Percentiles rank a stretch among this genome's conserved stretches.
These are phyloP conservation scores for Calonectria pauciramosa DNA, from an alignment of 2,329 filamentous ascomycete species.

Conservation along the genomic window DNA sequence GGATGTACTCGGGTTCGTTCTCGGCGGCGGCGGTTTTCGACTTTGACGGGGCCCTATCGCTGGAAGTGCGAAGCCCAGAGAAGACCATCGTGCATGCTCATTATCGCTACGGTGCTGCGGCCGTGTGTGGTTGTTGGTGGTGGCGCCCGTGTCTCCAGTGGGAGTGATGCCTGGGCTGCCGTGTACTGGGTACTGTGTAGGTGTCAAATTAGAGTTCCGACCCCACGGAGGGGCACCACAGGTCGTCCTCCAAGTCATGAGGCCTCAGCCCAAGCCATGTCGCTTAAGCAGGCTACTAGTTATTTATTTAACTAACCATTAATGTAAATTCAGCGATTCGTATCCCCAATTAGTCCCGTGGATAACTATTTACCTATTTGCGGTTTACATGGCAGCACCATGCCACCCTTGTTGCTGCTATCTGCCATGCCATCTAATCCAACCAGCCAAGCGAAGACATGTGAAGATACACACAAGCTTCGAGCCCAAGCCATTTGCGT, in stretches of 20 bases:
- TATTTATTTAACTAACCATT: neutral
- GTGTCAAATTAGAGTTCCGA: constrained; percentile 8
- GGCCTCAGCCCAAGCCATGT: neutral
- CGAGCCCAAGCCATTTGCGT: neutral
- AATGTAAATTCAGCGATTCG: neutral
- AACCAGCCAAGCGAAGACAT: neutral
- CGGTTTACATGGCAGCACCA: neutral
- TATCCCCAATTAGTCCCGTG: neutral
- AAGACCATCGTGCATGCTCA: constrained; percentile 63
- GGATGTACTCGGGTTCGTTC: constrained; percentile 62
- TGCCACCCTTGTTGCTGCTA: neutral
- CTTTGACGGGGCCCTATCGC: constrained; percentile 53
- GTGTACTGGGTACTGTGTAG: neutral
- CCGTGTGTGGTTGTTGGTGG: neutral
- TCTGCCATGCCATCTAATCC: neutral
- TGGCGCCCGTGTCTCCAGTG: neutral
- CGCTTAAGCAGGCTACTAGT: neutral
- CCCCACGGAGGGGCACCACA: constrained; percentile 11
- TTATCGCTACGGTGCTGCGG: constrained; percentile 33
- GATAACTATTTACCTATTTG: neutral
- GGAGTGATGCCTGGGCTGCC: neutral
- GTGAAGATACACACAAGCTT: neutral
- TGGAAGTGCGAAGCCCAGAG: constrained; percentile 61
- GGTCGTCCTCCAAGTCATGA: neutral
- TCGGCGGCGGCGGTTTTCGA: constrained; percentile 47